Percentiles rank a stretch among this genome's conserved stretches.
These are phyloP conservation scores for Circinella umbellata DNA, from an alignment of 371 early-diverging fungal species.

Conservation along the genomic window DNA sequence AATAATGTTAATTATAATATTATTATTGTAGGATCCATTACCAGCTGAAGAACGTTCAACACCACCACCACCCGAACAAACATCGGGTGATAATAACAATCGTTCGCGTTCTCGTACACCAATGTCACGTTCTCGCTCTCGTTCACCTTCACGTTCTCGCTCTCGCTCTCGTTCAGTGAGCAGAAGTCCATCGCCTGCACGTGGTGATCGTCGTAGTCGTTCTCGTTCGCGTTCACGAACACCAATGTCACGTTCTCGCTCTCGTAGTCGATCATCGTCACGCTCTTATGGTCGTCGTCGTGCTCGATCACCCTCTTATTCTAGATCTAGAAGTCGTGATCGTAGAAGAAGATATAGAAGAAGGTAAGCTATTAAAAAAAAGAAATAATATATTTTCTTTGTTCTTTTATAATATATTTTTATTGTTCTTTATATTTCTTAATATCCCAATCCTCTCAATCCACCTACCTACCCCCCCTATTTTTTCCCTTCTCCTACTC, in stretches of 20 bases:
- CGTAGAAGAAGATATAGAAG: conserved; percentile 19
- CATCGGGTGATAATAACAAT: conserved; percentile 6
- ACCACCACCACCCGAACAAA: conserved; percentile 2
- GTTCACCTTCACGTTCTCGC: conserved; percentile 4
- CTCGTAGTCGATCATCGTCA: conserved; percentile 39
- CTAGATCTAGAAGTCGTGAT: conserved; percentile 36
- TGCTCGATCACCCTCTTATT: conserved; percentile 32
- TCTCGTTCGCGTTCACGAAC: conserved; percentile 35
- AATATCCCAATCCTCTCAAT: too few species aligned
- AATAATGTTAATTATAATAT: too few species aligned
- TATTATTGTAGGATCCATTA: background rate
- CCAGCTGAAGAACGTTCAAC: background rate
- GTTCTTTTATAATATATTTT: background rate
- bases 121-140: background rate
- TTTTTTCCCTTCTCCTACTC: background rate
- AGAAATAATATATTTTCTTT: too few species aligned
- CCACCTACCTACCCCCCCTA: too few species aligned
- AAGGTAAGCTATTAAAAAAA: conserved; percentile 15
- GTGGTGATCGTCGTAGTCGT: conserved; percentile 15
- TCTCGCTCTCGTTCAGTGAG: conserved; percentile 17
- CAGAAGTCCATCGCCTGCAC: conserved; percentile 17
- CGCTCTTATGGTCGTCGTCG: conserved; percentile 39
- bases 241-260: conserved; percentile 26
- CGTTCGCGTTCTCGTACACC: conserved; percentile 6
- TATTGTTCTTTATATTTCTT: background rate